Conservation (phyloP, 2,329 filamentous ascomycete genomes). For the Penicillium sclerotiorum region DNA sequence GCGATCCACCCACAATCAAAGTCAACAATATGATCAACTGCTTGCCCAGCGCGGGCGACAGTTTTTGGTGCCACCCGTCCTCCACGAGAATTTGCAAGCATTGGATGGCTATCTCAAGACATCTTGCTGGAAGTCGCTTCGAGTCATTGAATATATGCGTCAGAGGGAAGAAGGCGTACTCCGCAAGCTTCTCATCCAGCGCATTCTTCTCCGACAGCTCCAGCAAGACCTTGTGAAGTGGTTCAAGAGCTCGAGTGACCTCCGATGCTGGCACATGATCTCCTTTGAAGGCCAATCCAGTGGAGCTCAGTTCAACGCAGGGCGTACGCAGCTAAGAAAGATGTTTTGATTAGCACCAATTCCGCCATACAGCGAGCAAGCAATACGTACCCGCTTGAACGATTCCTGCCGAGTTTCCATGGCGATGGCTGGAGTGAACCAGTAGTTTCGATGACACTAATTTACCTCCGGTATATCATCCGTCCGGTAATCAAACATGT, state of each 20-base stretch:
- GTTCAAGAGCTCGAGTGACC: constrained; percentile 52
- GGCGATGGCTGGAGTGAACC: background rate
- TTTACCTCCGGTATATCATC: background rate
- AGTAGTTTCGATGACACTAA: background rate
- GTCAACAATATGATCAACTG: constrained; percentile 85
- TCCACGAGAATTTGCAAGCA: constrained; percentile 74
- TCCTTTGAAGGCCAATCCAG: constrained; percentile 54
- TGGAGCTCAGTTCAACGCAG: constrained; percentile 62
- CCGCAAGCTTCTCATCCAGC: constrained; percentile 80
- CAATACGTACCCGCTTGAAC: constrained; percentile 41
- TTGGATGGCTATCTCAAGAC: constrained; percentile 73
- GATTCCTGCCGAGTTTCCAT: constrained; percentile 47
- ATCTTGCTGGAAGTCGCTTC: constrained; percentile 67
- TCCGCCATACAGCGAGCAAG: background rate
- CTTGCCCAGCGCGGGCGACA: constrained; percentile 73
- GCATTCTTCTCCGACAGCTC: constrained; percentile 44
- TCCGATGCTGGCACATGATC: constrained; percentile 48
- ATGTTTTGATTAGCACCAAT: constrained; percentile 22
- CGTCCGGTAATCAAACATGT: background rate
- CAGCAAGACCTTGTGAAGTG: constrained; percentile 43
- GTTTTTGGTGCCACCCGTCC: constrained; percentile 74
- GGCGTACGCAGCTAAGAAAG: constrained; percentile 55
- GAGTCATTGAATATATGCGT: constrained; percentile 81
- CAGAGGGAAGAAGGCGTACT: constrained; percentile 93
- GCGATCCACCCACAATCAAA: constrained; percentile 74